A percentile compares a stretch with the other conserved stretches of the same genome.
phyloP scores from a whole-genome alignment of 1,284 basidiomycete genomes.

The Moesziomyces antarcticus region DNA sequence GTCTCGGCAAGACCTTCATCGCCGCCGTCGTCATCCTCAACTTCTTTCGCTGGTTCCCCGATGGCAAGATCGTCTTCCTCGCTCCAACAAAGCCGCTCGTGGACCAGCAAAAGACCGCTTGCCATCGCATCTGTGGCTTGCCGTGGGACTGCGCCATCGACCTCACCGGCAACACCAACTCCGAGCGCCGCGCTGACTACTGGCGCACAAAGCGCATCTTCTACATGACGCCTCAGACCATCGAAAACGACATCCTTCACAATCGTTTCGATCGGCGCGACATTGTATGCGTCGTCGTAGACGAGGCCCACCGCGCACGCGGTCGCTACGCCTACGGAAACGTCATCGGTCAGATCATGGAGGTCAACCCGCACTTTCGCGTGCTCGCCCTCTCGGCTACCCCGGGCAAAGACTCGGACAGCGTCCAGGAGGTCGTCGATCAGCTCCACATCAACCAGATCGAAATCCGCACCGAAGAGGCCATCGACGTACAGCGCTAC shows the following conservation, averaged over 20 bases:
- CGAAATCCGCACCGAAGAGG: constrained; percentile 91
- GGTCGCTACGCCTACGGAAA: constrained; percentile 94
- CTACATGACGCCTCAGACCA: constrained; percentile 97
- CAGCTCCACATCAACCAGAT: constrained; percentile 95
- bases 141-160: constrained; percentile 86
- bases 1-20: constrained; percentile 97
- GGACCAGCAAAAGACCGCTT: constrained; percentile 86
- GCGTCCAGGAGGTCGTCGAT: constrained; percentile 91
- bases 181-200: constrained; percentile 65
- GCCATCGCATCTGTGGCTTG: constrained; percentile 92
- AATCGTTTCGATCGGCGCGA: constrained; percentile 81
- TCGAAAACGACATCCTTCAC: constrained; percentile 84
- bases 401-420: constrained; percentile 85
- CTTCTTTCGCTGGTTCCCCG: constrained; percentile 64
- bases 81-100: constrained; percentile 96
- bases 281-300: constrained; percentile 84
- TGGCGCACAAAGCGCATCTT: constrained; percentile 90
- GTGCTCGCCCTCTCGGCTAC: constrained; percentile 94
- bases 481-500: constrained; percentile 86
- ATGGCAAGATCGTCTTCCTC: constrained; percentile 79
- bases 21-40: constrained; percentile 90
- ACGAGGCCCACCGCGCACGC: constrained; percentile 94
- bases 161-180: constrained; percentile 76
- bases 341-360: constrained; percentile 88
- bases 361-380: constrained; percentile 91